Evolutionary conservation across 768 basidiomycete species (phyloP), one percentile per base, ranked within the genome.

Genomic region (Leccinum pellstonianum): DNA sequence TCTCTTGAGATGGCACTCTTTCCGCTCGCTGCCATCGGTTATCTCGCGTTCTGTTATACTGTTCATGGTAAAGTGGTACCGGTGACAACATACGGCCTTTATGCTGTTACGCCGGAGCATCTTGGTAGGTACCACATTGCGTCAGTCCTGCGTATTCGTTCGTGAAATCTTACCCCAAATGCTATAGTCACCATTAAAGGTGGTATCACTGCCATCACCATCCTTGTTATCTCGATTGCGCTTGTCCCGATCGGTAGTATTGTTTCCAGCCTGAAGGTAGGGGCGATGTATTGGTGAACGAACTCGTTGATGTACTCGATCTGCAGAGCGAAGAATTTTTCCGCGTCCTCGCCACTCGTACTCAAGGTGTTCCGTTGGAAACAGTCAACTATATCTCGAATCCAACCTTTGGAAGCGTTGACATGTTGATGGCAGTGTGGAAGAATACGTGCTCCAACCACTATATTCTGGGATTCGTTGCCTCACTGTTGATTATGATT

Each of bases 251-350:
- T 73, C 15, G 61, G 60, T 3, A 54, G 54, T 27, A 23, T 68
- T 0, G 4, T 72, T 41, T 63, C 66, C 9, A 58, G 33, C 21
- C 33, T 71, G 29, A 67, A 62, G 60, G 70, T 63, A 41, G 38
- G 63, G 14, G 5, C 21, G 2, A 11, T 15, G 5, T 49, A 4
- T 49, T 1, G 23, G 14, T 25, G 14, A n/a, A 11, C 9, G 6
- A 4, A 14, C 15, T 41, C 17, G 8, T 25, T 57, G 9, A 50
- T 57, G 9, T 31, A 23, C 9, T 25, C 3, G 4, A 23, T 25
- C 3, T 33, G 19, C 38, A 70, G 69, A 67, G 67, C 27, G 69
- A 70, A 58, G 69, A 70, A 41, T 73, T 74, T n/a, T 73, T 73
- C 49, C 66, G 71, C 11, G 50, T 25, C 10, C 35, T 73, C 9